Base-by-base conservation (phyloP, 2,329 filamentous ascomycete species). In the Drechslerella dactyloides region DNA sequence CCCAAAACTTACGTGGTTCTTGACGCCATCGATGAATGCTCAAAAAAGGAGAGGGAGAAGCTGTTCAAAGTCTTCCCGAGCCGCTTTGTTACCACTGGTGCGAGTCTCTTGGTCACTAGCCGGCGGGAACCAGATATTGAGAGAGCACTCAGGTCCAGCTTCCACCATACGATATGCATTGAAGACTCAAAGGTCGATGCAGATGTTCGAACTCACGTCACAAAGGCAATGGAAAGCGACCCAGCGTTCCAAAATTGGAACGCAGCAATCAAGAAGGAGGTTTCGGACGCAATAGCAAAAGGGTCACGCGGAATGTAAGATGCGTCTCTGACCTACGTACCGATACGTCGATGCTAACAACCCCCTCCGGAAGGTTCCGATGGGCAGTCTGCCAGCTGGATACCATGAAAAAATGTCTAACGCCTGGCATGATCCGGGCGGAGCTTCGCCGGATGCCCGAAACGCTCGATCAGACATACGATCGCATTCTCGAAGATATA, bases 311-410 rank as follows among this genome's bases (percentile, higher is more conserved):
- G 64, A 46, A 69, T 69, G 64, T 69, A 62, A 56, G 64, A 35
- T 2, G 56, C 13, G 40, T 37, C 23, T 5, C n/a, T 33, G 8
- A 4, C 27, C 4, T 17, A 15, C 2, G n/a, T 42, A 17, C 37
- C 15, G 2, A 13, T 24, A n/a, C 21, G 48, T 1, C 10, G n/a
- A n/a, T 33, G 8, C 13, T 8, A 11, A 46, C 58, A 21, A 59
- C 24, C 10, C 6, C 21, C 15, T 50, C 55, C n/a, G n/a, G n/a
- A n/a, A 69, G 56, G 64, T 69, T 69, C 15, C 64, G 64, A 8
- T 69, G 64, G 64, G 64, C 64, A 8, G 44, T 62, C n/a, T 69
- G 64, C 15, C 64, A 69, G 23, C 33, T 69, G 4, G 64, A 69
- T 1, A 44, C 46, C 1, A 69, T 69, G 57, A 69, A 62, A 17